phyloP scores from a whole-genome alignment of 108 stramenopile genomes.

The Thalassiosira profunda region DNA sequence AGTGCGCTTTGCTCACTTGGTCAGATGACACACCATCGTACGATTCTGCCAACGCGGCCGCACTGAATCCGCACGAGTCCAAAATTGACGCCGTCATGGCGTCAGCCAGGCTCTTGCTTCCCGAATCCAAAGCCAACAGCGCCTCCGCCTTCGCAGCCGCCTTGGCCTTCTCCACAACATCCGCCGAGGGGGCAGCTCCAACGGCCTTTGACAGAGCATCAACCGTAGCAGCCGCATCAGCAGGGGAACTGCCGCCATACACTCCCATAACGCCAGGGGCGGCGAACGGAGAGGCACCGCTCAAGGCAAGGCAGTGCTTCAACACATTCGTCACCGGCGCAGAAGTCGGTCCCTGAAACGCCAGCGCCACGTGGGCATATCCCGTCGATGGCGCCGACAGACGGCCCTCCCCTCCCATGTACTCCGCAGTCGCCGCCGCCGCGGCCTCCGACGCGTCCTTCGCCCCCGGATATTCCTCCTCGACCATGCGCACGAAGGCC shows the following conservation, averaged over 20 bases:
- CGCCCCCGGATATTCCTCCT: slow-evolving; percentile 71
- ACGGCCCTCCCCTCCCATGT: slow-evolving; percentile 86
- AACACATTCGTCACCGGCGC: slow-evolving; percentile 68
- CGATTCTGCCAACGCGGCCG: slow-evolving; percentile 56
- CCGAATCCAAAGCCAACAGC: slow-evolving; percentile 70
- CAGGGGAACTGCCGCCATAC: slow-evolving; percentile 66
- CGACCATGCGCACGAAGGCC: slow-evolving; percentile 79
- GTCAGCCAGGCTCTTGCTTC: slow-evolving; percentile 75
- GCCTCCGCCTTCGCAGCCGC: slow-evolving; percentile 82
- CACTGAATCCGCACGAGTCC: slow-evolving; percentile 69
- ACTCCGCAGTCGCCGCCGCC: slow-evolving; percentile 23
- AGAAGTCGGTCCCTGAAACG: slow-evolving; percentile 62
- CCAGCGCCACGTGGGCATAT: slow-evolving; percentile 84
- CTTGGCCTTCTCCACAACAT: slow-evolving; percentile 73
- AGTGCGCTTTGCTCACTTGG: slow-evolving; percentile 62
- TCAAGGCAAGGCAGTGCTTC: slow-evolving; percentile 63
- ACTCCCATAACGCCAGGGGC: slow-evolving; percentile 79
- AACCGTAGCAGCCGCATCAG: slow-evolving; percentile 48
- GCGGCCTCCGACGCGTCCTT: too few relatives aligned
- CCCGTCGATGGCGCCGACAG: slow-evolving; percentile 74
- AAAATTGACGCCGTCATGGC: slow-evolving; percentile 83
- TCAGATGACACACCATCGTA: slow-evolving; percentile 72
- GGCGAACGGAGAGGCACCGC: slow-evolving; percentile 58
- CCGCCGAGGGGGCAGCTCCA: slow-evolving; percentile 49
- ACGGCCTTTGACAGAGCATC: slow-evolving; percentile 65